Base-by-base conservation (phyloP, 2,329 filamentous ascomycete species). In the Hysterium pulicare region DNA sequence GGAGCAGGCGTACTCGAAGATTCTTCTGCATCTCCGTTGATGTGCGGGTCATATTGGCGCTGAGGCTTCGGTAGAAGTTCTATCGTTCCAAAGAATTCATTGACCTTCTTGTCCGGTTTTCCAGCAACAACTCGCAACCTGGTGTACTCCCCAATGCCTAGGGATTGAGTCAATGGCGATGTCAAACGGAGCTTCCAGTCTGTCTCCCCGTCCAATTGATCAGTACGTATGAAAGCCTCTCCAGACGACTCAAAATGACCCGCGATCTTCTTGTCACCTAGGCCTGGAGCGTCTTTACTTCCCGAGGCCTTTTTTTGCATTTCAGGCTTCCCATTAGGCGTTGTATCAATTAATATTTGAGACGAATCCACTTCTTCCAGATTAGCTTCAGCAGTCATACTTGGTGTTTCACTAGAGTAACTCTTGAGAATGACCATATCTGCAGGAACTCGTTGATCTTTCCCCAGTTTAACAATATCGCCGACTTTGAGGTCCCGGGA, bases 171-270 rank as follows among this genome's bases (percentile, higher is more conserved):
- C 20, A 97, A 69, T 0, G 87, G 82, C 10, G 90, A 93, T 1
- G 93, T 90, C 26, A 97, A 69, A 22, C 94, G 84, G 43, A 98
- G 73, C 69, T 98, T 98, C 94, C 93, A 98, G 61, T 98, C 93
- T 0, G 93, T 98, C 70, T 98, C 93, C 54, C 93, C 93, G 59
- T 98, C 93, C 8, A 98, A 77, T 62, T 98, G 93, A 66, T 98
- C 93, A 2, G 94, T 98, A 46, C 93, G 81, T 60, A 98, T 97
- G 59, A 98, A 98, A 0, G 91, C 91, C 68, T 98, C 94, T 21
- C 90, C 90, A 20, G 76, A 75, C n/a, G 77, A 64, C 11, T 61
- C 59, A 26, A 53, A 51, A 9, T 51, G 50, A 19, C 48, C 33
- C 30, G 26, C 48, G 19, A 61, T 54, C 5, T 44, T 45, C 23